Percentiles rank a stretch among this genome's conserved stretches.
Conservation (phyloP, 2,329 filamentous ascomycete genomes). For the Emericellopsis cladophorae region DNA sequence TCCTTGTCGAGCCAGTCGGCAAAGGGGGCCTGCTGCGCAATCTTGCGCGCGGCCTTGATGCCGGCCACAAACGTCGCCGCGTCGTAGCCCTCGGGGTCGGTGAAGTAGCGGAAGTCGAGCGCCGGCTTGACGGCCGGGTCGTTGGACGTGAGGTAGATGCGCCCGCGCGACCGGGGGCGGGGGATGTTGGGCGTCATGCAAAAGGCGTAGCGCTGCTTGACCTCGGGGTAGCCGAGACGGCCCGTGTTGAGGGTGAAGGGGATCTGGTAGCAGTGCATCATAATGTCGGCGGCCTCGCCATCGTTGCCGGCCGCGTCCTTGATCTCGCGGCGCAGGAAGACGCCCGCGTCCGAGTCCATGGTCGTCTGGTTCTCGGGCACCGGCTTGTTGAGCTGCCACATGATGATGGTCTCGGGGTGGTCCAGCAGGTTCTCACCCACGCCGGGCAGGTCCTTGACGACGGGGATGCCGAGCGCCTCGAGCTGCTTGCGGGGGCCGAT, state of each 20-base stretch:
- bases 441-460: slow-evolving; percentile 44
- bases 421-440: slow-evolving; percentile 50
- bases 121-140: slow-evolving; percentile 70
- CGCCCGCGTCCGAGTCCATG: slow-evolving; percentile 82
- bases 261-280: slow-evolving; percentile 98
- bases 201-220: slow-evolving; percentile 65
- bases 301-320: slow-evolving; percentile 56
- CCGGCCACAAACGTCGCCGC: slow-evolving; percentile 69
- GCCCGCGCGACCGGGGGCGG: slow-evolving; percentile 64
- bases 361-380: slow-evolving; percentile 70
- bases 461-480: slow-evolving; percentile 35
- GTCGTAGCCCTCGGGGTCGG: slow-evolving; percentile 74
- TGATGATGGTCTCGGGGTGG: slow-evolving; percentile 47
- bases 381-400: slow-evolving; percentile 69
- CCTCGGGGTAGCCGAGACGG: slow-evolving; percentile 56
- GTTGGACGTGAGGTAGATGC: slow-evolving; percentile 62
- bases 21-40: slow-evolving; percentile 66
- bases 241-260: slow-evolving; percentile 80
- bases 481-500: slow-evolving; percentile 43
- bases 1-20: slow-evolving; percentile 73
- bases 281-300: slow-evolving; percentile 68
- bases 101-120: slow-evolving; percentile 83
- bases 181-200: slow-evolving; percentile 92
- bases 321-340: slow-evolving; percentile 71
- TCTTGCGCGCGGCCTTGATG: slow-evolving; percentile 63